Conservation (phyloP, 2,329 filamentous ascomycete genomes). For the Pseudogymnoascus sp. region DNA sequence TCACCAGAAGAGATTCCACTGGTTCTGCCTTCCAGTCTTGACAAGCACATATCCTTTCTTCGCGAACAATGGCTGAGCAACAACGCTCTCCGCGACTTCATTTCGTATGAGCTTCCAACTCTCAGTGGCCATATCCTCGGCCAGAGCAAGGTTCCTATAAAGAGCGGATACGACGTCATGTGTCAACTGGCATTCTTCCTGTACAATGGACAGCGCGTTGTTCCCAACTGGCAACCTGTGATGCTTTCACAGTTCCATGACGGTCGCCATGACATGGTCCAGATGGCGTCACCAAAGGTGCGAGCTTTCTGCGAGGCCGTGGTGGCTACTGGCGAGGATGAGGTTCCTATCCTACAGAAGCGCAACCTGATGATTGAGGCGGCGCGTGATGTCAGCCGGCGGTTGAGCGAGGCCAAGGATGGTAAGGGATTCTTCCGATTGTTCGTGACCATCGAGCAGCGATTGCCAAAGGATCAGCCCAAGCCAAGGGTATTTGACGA, state of each 20-base stretch:
- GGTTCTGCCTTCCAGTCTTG: constrained; percentile 12
- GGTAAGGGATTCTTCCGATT: constrained; percentile 8
- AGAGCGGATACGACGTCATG: constrained; percentile 18
- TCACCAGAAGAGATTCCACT: constrained; percentile 7
- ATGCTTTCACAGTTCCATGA: constrained; percentile 21
- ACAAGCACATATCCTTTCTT: constrained; percentile 16
- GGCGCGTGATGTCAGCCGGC: neutral
- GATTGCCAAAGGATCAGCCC: neutral
- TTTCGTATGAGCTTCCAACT: constrained; percentile 11
- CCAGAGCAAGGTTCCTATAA: constrained; percentile 13
- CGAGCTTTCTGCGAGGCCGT: constrained; percentile 17
- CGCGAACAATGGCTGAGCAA: constrained; percentile 11
- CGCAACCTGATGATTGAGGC: constrained; percentile 4
- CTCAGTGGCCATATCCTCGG: constrained; percentile 14
- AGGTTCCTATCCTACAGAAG: constrained; percentile 8
- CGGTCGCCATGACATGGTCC: constrained; percentile 20
- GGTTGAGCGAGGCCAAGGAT: neutral
- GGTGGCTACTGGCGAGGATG: constrained; percentile 12
- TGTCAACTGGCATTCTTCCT: constrained; percentile 23
- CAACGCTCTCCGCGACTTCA: constrained; percentile 12
- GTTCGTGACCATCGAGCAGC: neutral
- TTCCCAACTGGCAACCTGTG: constrained; percentile 20
- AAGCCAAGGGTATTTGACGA: neutral
- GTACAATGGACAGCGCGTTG: constrained; percentile 12
- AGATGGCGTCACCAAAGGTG: constrained; percentile 16